Base-by-base conservation (phyloP, 305 asterid species). In the Ilex paraguariensis region DNA sequence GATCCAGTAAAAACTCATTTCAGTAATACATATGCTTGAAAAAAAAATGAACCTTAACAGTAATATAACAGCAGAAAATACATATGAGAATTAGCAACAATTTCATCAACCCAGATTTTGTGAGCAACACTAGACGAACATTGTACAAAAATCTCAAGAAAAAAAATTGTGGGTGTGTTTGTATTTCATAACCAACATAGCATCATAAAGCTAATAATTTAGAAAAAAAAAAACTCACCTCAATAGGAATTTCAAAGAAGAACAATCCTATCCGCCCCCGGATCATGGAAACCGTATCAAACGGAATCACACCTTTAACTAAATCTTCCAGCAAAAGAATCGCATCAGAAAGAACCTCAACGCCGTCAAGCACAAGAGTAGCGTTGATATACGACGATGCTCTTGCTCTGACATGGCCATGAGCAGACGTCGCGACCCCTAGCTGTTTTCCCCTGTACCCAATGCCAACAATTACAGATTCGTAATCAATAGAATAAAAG, bases 371-470 rank as follows among this genome's bases (percentile, higher is more conserved):
- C 64, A 56, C 73, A 55, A 91, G 80, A 69, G 84, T 80, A 32
- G 96, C 89, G 63, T 83, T 73, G 15, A 83, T 64, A 64, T 86
- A 88, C 9, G 96, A 88, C 54, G 83, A 68, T 0, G 77, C 85
- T 33, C 90, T 84, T 4, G 98, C 92, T 67, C 64, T 73, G 17
- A 91, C 65, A 14, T 67, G 77, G 14, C 98, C 98, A 39, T 78
- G 75, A 11, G 70, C 81, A 31, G 95, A 88, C 3, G 73, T 79
- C 56, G 70, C 83, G 15, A 32, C 51, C 42, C 98, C 96, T 13
- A 91, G 81, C 71, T 57, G 73, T 73, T 79, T 74, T 59, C 95
- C 98, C 57, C 86, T 75, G 70, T 91, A 91, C 13, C 78, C 83
- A 12, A 91, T 61, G 58, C 72, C 63, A 16, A 85, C 82, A 50